A percentile compares a stretch with the other conserved stretches of the same genome.
phyloP scores from a whole-genome alignment of 2,329 filamentous ascomycete species.

The Fusarium caatingaense region DNA sequence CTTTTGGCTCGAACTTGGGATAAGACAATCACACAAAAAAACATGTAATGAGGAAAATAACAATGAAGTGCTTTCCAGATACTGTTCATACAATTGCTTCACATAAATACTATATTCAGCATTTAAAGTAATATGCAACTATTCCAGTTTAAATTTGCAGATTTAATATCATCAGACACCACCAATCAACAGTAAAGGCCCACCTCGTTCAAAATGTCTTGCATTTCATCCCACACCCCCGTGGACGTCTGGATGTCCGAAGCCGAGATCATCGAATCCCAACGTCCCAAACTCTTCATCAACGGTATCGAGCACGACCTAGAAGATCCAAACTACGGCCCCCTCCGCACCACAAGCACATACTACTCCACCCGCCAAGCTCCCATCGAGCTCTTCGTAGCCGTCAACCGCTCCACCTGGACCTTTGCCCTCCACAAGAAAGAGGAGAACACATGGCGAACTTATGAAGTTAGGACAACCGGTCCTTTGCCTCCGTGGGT shows the following conservation, averaged over 20 bases:
- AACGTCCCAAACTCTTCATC: not conserved
- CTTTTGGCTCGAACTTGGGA: no score
- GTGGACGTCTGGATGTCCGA: not conserved
- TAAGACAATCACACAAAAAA: no score
- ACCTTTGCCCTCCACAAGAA: not conserved
- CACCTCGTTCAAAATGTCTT: not conserved
- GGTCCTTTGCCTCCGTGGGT: not conserved
- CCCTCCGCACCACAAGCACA: not conserved
- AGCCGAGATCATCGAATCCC: not conserved
- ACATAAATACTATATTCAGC: not conserved
- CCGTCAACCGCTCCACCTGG: not conserved
- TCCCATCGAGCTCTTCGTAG: not conserved
- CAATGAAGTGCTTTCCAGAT: no score
- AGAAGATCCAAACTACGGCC: not conserved
- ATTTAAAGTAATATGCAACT: no score
- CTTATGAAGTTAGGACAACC: not conserved
- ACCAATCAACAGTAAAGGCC: rapidly evolving
- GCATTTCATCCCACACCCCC: rapidly evolving
- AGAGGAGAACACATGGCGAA: rapidly evolving
- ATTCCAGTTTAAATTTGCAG: not conserved
- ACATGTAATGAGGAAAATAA: no score
- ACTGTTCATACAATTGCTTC: rapidly evolving
- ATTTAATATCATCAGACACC: rapidly evolving
- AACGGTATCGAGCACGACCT: not conserved
- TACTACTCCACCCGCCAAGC: not conserved